phyloP scores from a whole-genome alignment of 371 early-diverging fungal species.

The Phascolomyces articulosus region DNA sequence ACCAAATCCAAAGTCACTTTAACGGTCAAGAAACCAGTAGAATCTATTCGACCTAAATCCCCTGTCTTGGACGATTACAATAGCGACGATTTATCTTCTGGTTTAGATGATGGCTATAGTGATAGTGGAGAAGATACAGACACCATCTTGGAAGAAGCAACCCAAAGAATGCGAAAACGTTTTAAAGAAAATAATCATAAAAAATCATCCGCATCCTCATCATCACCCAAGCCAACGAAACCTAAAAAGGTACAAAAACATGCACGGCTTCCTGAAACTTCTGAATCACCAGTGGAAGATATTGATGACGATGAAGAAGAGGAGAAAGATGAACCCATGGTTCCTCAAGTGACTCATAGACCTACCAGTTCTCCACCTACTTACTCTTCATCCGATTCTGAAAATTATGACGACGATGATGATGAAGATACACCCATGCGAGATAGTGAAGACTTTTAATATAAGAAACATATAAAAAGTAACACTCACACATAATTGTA shows the following conservation, averaged over 20 bases:
- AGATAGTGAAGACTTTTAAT: neutral
- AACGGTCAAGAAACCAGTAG: constrained; percentile 22
- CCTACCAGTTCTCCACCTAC: neutral
- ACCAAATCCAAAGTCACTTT: constrained; percentile 28
- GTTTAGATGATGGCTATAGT: constrained; percentile 10
- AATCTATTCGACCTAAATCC: neutral
- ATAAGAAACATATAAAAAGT: neutral
- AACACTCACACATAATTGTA: neutral
- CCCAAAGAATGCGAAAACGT: constrained; percentile 23
- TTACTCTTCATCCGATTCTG: constrained; percentile 2
- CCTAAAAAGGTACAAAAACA: too few relatives aligned
- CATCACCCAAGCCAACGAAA: too few relatives aligned
- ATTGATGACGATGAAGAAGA: too few relatives aligned
- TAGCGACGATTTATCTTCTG: constrained; percentile 9
- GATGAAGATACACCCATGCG: constrained; percentile 2
- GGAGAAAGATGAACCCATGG: neutral
- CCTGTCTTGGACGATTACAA: constrained; percentile 10
- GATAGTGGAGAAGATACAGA: constrained; percentile 57
- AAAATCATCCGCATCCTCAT: neutral
- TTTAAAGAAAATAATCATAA: constrained; percentile 4
- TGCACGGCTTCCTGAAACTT: neutral
- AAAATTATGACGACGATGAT: neutral
- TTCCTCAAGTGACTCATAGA: neutral
- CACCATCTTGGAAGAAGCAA: constrained; percentile 42
- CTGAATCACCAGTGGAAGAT: too few relatives aligned